Percentiles rank a stretch among this genome's conserved stretches.
phyloP scores from a whole-genome alignment of 768 basidiomycete genomes.

The Russula dissimulans region DNA sequence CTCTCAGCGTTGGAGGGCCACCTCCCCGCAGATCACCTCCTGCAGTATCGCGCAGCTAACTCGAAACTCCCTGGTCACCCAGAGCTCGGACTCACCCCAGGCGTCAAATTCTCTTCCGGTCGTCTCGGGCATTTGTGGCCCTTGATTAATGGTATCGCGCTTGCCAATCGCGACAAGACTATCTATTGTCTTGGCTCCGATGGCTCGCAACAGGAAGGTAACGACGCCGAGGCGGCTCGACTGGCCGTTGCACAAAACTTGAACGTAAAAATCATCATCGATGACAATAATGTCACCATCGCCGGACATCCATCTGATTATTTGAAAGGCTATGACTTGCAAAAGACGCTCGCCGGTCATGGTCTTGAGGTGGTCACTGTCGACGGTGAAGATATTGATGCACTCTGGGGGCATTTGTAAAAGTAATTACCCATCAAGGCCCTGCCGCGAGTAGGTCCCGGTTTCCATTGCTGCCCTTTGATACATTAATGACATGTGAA shows the following conservation, averaged over 20 bases:
- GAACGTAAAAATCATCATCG: constrained; percentile 80
- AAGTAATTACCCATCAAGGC: constrained; percentile 51
- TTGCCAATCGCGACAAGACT: constrained; percentile 69
- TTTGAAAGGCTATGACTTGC: constrained; percentile 65
- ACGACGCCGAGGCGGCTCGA: constrained; percentile 84
- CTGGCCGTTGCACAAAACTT: constrained; percentile 76
- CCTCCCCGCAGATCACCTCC: constrained; percentile 62
- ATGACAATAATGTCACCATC: constrained; percentile 89
- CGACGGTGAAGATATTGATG: constrained; percentile 72
- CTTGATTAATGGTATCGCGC: constrained; percentile 73
- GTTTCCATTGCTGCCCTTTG: neutral
- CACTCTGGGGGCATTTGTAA: constrained; percentile 60
- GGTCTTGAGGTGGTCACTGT: constrained; percentile 68
- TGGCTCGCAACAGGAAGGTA: constrained; percentile 86
- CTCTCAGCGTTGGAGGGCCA: constrained; percentile 69
- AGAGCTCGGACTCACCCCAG: constrained; percentile 84
- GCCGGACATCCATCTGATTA: constrained; percentile 87
- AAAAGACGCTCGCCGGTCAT: constrained; percentile 69
- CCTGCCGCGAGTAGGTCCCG: constrained; percentile 59
- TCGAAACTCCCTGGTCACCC: constrained; percentile 86
- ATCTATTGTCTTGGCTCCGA: constrained; percentile 83
- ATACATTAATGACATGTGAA: neutral
- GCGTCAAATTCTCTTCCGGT: constrained; percentile 89
- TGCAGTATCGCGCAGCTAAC: constrained; percentile 80
- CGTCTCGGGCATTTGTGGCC: constrained; percentile 91